Base-by-base conservation (phyloP, 495 filamentous ascomycete species). In the Talaromyces nanjingensis region DNA sequence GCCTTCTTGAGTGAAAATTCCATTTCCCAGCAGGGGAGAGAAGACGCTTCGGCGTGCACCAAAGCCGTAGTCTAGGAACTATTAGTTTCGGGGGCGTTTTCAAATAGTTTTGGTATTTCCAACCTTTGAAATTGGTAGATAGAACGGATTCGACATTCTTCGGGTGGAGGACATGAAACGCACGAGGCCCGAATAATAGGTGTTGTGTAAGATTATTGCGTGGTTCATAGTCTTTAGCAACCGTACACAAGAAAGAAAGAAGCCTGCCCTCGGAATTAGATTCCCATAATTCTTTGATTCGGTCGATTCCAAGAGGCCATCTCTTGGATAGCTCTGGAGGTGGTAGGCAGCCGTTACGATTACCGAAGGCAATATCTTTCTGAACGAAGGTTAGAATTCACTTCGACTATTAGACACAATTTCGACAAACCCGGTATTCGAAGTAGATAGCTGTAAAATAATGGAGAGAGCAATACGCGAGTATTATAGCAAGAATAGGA, bases 291-390 rank as follows among this genome's bases (percentile, higher is more conserved):
- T 74, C 66, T 61, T 71, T 68, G 52, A 79, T 73, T 33, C 76
- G 65, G 49, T 79, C 74, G 58, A 78, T 65, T n/a, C 74, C 75
- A 0, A 78, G 64, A 3, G 74, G 76, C 73, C 75, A 79, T 65
- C 70, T 70, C 22, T 71, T 73, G 9, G 74, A 66, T 11, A 73
- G 59, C 33, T 69, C 65, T 20, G 67, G 70, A 24, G 76, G 73
- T 24, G 67, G 68, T 59, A 76, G 62, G 60, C 77, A 79, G 47
- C 70, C 70, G 66, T 71, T 53, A 27, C 63, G 63, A 12, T 53
- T 12, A 25, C 62, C 64, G 45, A 68, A 68, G 63, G 66, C 59
- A 62, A 66, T 33, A 14, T 31, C 56, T 42, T 1, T 7, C 49
- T 53, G 11, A 11, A 53, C 6, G 9, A 53, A 18, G n/a, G 49